These are phyloP conservation scores for Fusarium tricinctum DNA, from an alignment of 2,329 filamentous ascomycete species.

Conservation along the genomic window DNA sequence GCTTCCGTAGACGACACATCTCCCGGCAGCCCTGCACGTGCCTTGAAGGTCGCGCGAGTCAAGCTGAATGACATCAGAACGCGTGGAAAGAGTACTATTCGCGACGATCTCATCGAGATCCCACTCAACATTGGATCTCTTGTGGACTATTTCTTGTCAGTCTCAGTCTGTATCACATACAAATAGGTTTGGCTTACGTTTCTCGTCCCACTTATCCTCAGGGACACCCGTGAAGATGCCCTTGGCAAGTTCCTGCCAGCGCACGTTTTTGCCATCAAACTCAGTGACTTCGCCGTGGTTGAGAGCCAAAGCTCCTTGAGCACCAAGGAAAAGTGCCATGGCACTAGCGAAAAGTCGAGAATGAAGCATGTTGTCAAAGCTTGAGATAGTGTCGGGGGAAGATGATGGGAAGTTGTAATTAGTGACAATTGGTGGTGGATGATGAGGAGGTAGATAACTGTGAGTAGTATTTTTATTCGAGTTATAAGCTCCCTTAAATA, in stretches of 20 bases:
- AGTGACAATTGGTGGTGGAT: neutral
- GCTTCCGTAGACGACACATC: neutral
- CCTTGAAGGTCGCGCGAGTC: neutral
- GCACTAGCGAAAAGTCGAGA: neutral
- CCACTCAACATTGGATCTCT: conserved; percentile 2
- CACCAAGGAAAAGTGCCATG: neutral
- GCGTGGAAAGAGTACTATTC: neutral
- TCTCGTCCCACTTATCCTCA: conserved; percentile 3
- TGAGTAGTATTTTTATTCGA: neutral
- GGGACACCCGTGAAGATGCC: conserved; percentile 6
- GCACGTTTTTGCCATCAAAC: neutral
- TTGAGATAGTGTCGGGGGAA: neutral
- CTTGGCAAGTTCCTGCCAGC: conserved; percentile 4
- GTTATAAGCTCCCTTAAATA: neutral
- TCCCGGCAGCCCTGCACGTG: neutral
- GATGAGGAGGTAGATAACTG: neutral
- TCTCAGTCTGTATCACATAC: neutral
- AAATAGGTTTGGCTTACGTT: neutral
- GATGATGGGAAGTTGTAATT: neutral
- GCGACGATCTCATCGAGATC: conserved; percentile 5
- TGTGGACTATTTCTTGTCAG: neutral
- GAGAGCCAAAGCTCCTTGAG: neutral
- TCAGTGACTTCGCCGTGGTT: neutral
- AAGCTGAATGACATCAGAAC: neutral
- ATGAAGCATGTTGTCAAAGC: neutral